Evolutionary conservation across 306 rosid species (phyloP).

Genomic region (Begonia loranthoides): DNA sequence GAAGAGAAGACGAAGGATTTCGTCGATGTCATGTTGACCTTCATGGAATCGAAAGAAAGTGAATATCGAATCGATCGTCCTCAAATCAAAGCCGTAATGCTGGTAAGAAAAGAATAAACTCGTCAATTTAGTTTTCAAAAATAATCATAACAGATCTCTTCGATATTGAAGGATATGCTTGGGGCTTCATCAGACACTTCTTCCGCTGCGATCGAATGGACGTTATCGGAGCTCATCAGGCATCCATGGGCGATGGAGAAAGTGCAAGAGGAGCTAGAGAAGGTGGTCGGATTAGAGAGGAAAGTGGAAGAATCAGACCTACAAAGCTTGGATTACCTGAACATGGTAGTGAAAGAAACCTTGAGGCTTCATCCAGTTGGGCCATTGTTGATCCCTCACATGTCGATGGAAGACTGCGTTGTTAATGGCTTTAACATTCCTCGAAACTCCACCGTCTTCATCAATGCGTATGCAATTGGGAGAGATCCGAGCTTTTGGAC

Average conservation of each 20-base stretch:
- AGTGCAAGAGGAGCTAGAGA: constrained; percentile 36
- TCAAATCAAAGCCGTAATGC: constrained; percentile 47
- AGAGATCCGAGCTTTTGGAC: constrained; percentile 20
- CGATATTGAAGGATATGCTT: constrained; percentile 44
- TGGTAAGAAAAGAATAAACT: constrained; percentile 18
- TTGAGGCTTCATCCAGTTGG: constrained; percentile 47
- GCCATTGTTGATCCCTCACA: constrained; percentile 45
- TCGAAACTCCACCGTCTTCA: constrained; percentile 12
- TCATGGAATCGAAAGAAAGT: constrained; percentile 28
- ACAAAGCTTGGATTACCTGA: constrained; percentile 19
- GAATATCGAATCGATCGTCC: constrained; percentile 38
- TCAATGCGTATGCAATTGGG: constrained; percentile 21
- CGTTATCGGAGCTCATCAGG: constrained; percentile 33
- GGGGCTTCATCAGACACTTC: constrained; percentile 36
- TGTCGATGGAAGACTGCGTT: constrained; percentile 31
- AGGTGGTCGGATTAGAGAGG: constrained; percentile 40
- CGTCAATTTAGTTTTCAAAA: too few species aligned
- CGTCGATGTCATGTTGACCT: constrained; percentile 46
- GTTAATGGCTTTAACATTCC: constrained; percentile 42
- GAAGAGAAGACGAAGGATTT: constrained; percentile 33
- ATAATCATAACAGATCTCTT: not conserved
- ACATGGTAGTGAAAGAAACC: constrained; percentile 48
- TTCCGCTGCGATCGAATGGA: constrained; percentile 41
- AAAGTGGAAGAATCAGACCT: constrained; percentile 51
- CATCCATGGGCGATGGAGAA: constrained; percentile 45